Evolutionary conservation across 805 yeast genomes (phyloP), one percentile per base, ranked within the genome.

Genomic region (Nakazawaea laoshanensis): DNA sequence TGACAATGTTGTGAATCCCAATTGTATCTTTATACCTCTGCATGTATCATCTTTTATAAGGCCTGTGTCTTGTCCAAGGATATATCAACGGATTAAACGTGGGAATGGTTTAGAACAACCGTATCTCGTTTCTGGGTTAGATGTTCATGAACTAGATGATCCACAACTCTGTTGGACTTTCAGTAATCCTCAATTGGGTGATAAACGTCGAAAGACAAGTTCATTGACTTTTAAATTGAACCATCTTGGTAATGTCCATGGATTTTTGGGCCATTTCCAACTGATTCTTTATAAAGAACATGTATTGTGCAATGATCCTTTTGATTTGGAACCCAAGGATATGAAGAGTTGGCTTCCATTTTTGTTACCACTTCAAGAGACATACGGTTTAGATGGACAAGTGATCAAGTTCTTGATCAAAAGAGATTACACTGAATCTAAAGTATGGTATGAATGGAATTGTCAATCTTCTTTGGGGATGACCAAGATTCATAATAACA

Each of bases 221-320:
- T 27, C 49, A 24, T 27, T 43, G 7, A 37, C 47, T 0, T 67
- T 78, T 39, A 57, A 59, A 30, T 59, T 70, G 5, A 59, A 63
- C 11, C 54, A 66, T 20, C 63, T 68, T 33, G 70, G 80, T 2
- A 67, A 66, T 13, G 51, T 84, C 3, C 88, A 85, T 50, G 95
- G 89, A 0, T 50, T 87, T 22, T 59, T 74, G 3, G 96, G 96
- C 0, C 77, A 63, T 47, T 88, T 88, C 47, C 65, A 65, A n/a
- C 77, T 92, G 0, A 67, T 55, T 3, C 61, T 87, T n/a, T 83
- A 75, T 49, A 70, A 67, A 1, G 78, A 74, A 29, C 59, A 77
- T 16, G 48, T 49, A 7, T 57, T 83, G 4, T 69, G 80, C 19
- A 77, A 68, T 11, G 53, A 58, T 20, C 75, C 77, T 40, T 44